Base-by-base conservation (phyloP, 768 basidiomycete species). In the Russula earlei region DNA sequence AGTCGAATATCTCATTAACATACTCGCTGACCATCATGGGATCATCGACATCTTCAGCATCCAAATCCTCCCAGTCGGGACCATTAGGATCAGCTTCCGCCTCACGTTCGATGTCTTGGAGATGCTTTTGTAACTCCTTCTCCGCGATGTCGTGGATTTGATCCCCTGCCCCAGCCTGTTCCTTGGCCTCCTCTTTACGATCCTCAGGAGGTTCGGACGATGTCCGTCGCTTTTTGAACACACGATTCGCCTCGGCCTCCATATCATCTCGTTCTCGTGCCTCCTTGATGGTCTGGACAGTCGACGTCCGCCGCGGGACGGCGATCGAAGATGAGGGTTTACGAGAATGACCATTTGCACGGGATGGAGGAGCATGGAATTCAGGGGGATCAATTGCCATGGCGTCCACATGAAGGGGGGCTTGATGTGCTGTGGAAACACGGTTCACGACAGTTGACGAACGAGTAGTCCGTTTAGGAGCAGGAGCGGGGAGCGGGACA, bases 11-110 rank as follows among this genome's bases (percentile, higher is more conserved):
- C 56, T 98, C 96, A 24, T 75, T 75, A 49, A 96, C 94, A 66
- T 99, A 99, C 70, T 97, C 91, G 72, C 85, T 87, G 62, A 96
- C 94, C 94, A 97, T 97, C 58, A 91, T 76, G 14, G 95, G 96
- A 66, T 99, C 95, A 48, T 93, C 91, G 51, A 75, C 81, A 67
- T 97, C 94, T 20, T 94, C 92, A 1, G 81, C 83, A 61, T 97
- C 93, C 15, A 98, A 78, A 65, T 98, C 95, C 29, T 87, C 87
- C 94, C 92, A 98, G 66, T 77, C 73, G 65, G 73, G 62, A 59
- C 75, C 76, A 54, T 85, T 75, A 3, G 83, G 83, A 61, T 85
- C 84, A 4, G 80, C 83, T 66, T 87, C 87, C 3, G 64, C 67
- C 58, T 82, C 80, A 12, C 72, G 73, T 31, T 81, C 72, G 19